Evolutionary conservation across 1,139 yeast genomes (phyloP).

Genomic region (Diutina sp.): DNA sequence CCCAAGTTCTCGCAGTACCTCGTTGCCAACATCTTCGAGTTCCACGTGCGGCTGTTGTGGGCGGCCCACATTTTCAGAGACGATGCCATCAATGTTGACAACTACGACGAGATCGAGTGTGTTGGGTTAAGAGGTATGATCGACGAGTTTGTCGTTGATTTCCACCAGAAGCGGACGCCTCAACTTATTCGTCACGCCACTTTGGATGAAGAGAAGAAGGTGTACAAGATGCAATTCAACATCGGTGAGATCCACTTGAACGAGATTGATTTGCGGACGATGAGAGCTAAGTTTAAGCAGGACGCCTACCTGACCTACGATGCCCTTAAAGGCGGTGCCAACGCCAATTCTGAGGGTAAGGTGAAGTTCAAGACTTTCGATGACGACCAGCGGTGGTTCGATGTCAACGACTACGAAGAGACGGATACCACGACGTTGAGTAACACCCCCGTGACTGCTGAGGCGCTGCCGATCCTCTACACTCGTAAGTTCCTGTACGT

Average conservation of each 20-base stretch:
- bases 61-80: constrained; percentile 26
- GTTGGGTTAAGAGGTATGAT: constrained; percentile 30
- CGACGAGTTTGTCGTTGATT: constrained; percentile 26
- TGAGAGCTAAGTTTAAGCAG: constrained; percentile 19
- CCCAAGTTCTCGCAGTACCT: constrained; percentile 32
- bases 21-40: constrained; percentile 26
- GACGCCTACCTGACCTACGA: constrained; percentile 12
- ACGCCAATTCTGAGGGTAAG: constrained; percentile 4
- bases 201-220: constrained; percentile 15
- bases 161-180: constrained; percentile 15
- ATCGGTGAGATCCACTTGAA: constrained; percentile 28
- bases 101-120: constrained; percentile 16
- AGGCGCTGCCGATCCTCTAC: constrained; percentile 21
- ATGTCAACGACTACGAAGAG: constrained; percentile 29
- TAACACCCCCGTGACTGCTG: constrained; percentile 12
- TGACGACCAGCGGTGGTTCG: constrained; percentile 28
- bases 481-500: constrained; percentile 26
- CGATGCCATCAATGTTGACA: constrained; percentile 10
- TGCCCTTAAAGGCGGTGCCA: not conserved
- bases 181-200: not conserved
- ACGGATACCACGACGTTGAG: constrained; percentile 19
- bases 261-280: constrained; percentile 27
- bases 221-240: constrained; percentile 32
- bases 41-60: constrained; percentile 25
- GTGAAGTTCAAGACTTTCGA: constrained; percentile 18